Conservation (phyloP, 2,329 filamentous ascomycete species). For the Fusarium pseudonygamai region DNA sequence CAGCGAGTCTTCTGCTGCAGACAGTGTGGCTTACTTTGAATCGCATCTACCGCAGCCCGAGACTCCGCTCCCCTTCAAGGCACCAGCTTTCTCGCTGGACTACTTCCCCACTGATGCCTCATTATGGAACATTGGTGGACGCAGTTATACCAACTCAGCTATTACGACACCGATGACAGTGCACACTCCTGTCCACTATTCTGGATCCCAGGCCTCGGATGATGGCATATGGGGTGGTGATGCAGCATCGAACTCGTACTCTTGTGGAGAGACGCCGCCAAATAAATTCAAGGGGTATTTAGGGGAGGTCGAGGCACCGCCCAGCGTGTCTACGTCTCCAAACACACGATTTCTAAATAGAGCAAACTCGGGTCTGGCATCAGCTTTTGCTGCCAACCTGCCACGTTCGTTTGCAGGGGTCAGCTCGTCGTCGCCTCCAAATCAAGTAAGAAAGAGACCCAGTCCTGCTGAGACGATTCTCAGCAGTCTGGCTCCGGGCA, state of each 20-base stretch:
- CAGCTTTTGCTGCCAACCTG: conserved; percentile 65
- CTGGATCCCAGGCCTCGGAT: conserved; percentile 67
- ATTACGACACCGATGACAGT: conserved; percentile 66
- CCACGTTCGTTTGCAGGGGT: conserved; percentile 55
- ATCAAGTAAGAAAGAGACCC: conserved; percentile 60
- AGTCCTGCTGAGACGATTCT: conserved; percentile 71
- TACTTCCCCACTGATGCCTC: conserved; percentile 70
- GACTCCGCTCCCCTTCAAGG: conserved; percentile 71
- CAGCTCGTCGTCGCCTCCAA: conserved; percentile 57
- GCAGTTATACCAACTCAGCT: conserved; percentile 63
- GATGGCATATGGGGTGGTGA: conserved; percentile 63
- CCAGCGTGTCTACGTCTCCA: conserved; percentile 68
- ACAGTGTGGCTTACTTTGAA: conserved; percentile 66
- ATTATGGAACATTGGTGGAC: conserved; percentile 62
- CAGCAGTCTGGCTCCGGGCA: conserved; percentile 61
- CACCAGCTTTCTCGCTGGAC: conserved; percentile 71
- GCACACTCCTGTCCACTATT: conserved; percentile 64
- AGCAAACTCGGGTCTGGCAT: conserved; percentile 64
- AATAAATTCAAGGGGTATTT: conserved; percentile 58
- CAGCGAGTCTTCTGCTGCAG: conserved; percentile 65
- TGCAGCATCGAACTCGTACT: conserved; percentile 66
- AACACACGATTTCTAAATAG: conserved; percentile 63
- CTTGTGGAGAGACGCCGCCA: conserved; percentile 70
- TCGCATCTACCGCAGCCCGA: conserved; percentile 66
- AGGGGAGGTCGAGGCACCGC: conserved; percentile 57